Base-by-base conservation (phyloP, 768 basidiomycete genomes). In the Lactifluus subvellereus region DNA sequence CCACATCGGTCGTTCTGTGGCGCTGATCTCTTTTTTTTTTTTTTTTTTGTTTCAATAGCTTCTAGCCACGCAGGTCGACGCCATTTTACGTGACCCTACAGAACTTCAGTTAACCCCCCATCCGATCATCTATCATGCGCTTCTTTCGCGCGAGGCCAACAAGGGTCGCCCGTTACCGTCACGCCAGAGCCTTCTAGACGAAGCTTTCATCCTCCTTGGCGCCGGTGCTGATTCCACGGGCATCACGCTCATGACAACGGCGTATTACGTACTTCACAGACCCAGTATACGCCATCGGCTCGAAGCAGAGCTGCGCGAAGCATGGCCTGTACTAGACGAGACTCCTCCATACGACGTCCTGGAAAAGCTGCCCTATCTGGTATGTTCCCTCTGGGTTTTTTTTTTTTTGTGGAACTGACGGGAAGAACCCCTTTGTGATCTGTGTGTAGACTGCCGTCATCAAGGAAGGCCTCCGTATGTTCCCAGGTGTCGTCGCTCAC, bases 281-380 rank as follows among this genome's bases (percentile, higher is more conserved):
- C 70, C 71, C 2, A 42, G 57, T 0, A 70, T 79, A 11, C 67
- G 71, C 38, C 38, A 63, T 7, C 71, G 62, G 35, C 71, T 81
- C 14, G 64, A 68, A 7, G 48, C 68, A 20, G 77, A 76, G 57
- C 66, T 80, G 33, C 61, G 69, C 27, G 71, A 70, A 11, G 78
- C 74, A 2, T 81, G 80, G 78, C 77, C 80, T 4, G 76, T 78
- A 18, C 69, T 70, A 27, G 72, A 77, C 7, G 35, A 57, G n/a
- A 60, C 56, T 4, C 66, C 75, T 5, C 63, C 68, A 3, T 72
- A 72, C 32, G 78, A 78, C 61, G 71, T 60, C 3, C 67, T 80
- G 48, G 79, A 82, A 66, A 78, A 76, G 63, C 49, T 82, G 38
- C 77, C 80, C 16, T 82, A 79, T 66, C 71, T 81, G n/a, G 79